Conservation (phyloP, 2,329 filamentous ascomycete genomes). For the Fusarium palustre region DNA sequence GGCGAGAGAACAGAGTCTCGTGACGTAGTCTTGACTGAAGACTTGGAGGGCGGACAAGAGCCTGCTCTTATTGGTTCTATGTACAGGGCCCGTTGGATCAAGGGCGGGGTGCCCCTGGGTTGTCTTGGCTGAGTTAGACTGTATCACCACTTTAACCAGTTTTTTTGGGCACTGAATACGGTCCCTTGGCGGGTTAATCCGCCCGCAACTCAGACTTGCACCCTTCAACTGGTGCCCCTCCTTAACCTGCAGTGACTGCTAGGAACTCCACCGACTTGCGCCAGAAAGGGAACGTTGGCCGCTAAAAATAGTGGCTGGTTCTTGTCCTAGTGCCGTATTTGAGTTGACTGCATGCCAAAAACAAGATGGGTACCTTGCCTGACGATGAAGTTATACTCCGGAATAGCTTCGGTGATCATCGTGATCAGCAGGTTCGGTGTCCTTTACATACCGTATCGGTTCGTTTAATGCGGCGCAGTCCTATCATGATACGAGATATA, state of each 20-base stretch:
- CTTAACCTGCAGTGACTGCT: not conserved
- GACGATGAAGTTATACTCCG: not conserved
- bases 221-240: conserved; percentile 23
- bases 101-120: conserved; percentile 42
- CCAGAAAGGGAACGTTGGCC: conserved; percentile 8
- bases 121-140: conserved; percentile 31
- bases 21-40: conserved; percentile 45
- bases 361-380: not conserved
- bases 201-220: conserved; percentile 12
- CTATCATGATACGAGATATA: not conserved
- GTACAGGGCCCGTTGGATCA: conserved; percentile 36
- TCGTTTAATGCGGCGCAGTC: not conserved
- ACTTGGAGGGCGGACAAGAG: conserved; percentile 26
- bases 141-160: conserved; percentile 29
- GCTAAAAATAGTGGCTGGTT: conserved; percentile 32
- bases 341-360: not conserved
- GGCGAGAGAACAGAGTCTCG: conserved; percentile 43
- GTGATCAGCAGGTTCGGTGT: conserved; percentile 2
- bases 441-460: not conserved
- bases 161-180: conserved; percentile 20
- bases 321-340: conserved; percentile 12
- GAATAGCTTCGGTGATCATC: conserved; percentile 7
- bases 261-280: conserved; percentile 9
- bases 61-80: conserved; percentile 25
- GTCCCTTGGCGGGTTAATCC: conserved; percentile 28